A percentile compares a stretch with the other conserved stretches of the same genome.
phyloP scores from a whole-genome alignment of 495 filamentous ascomycete species.

The Podospora tetraspora region DNA sequence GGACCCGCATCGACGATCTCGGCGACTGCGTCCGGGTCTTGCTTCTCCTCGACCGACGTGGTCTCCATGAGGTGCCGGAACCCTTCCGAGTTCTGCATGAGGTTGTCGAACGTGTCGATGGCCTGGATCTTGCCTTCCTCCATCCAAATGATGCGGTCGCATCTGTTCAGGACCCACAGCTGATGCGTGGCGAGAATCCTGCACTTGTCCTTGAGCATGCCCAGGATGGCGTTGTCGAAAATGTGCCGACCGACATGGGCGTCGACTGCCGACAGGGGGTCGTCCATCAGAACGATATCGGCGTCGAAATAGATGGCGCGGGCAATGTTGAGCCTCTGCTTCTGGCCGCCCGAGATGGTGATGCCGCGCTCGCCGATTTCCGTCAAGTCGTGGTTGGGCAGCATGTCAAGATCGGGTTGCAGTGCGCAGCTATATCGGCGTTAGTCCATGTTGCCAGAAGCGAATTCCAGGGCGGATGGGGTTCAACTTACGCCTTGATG shows the following conservation, averaged over 20 bases:
- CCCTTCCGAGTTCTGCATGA: constrained; percentile 67
- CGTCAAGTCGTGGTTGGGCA: constrained; percentile 65
- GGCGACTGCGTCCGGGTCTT: constrained; percentile 37
- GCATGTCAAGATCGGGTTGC: constrained; percentile 66
- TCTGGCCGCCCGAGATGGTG: constrained; percentile 78
- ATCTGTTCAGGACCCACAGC: constrained; percentile 83
- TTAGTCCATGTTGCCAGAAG: constrained; percentile 7
- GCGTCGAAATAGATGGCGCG: constrained; percentile 81
- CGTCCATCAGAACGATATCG: constrained; percentile 78
- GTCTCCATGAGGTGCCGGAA: constrained; percentile 81
- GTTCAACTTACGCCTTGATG: constrained; percentile 40
- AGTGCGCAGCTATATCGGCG: constrained; percentile 60
- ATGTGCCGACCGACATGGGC: constrained; percentile 89
- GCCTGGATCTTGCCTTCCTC: constrained; percentile 76
- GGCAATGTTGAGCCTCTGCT: constrained; percentile 78
- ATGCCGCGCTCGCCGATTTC: constrained; percentile 78
- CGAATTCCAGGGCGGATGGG: neutral
- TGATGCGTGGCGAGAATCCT: constrained; percentile 92
- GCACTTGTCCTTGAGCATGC: constrained; percentile 81
- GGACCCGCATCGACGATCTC: constrained; percentile 42
- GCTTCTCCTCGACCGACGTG: constrained; percentile 67
- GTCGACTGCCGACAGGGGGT: constrained; percentile 77
- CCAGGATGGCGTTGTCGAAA: constrained; percentile 91
- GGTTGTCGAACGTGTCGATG: constrained; percentile 79
- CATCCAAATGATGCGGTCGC: constrained; percentile 88